Conservation (phyloP, 192 early-diverging fungal species). For the Chytriomyces sp. region DNA sequence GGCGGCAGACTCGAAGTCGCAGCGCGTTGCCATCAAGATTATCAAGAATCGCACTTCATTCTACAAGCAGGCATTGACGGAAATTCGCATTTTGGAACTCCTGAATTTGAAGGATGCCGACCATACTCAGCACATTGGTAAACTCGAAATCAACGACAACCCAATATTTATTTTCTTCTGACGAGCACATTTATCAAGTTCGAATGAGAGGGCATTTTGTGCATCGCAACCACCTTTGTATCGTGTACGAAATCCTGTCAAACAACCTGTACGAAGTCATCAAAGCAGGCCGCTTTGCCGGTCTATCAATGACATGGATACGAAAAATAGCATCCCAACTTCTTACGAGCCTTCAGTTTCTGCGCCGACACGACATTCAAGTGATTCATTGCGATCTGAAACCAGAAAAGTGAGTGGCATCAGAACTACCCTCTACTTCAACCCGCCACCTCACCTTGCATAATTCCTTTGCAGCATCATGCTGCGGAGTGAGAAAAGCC, state of each 20-base stretch:
- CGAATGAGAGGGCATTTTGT: conserved; percentile 41
- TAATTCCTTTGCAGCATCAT: background rate
- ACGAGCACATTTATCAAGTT: conserved; percentile 8
- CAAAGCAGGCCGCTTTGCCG: conserved; percentile 31
- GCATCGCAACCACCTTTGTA: conserved; percentile 44
- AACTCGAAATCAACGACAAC: background rate
- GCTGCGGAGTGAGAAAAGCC: conserved; percentile 1
- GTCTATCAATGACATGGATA: conserved; percentile 27
- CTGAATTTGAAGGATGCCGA: conserved; percentile 36
- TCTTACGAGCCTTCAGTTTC: conserved; percentile 32
- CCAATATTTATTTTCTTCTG: background rate
- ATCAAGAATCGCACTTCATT: conserved; percentile 48
- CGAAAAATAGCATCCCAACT: conserved; percentile 37
- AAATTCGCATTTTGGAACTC: conserved; percentile 40
- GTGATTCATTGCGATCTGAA: conserved; percentile 57
- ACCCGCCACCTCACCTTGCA: background rate
- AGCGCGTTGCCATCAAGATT: conserved; percentile 50
- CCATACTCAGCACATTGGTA: conserved; percentile 30
- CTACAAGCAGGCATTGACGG: conserved; percentile 40
- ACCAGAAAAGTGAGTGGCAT: conserved; percentile 49
- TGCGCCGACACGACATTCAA: conserved; percentile 29
- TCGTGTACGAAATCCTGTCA: conserved; percentile 47
- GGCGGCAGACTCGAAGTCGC: background rate
- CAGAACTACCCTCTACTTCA: background rate
- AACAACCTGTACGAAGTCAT: conserved; percentile 48